Evolutionary conservation across 805 yeast species (phyloP).

Genomic region (Hanseniaspora thailandica): DNA sequence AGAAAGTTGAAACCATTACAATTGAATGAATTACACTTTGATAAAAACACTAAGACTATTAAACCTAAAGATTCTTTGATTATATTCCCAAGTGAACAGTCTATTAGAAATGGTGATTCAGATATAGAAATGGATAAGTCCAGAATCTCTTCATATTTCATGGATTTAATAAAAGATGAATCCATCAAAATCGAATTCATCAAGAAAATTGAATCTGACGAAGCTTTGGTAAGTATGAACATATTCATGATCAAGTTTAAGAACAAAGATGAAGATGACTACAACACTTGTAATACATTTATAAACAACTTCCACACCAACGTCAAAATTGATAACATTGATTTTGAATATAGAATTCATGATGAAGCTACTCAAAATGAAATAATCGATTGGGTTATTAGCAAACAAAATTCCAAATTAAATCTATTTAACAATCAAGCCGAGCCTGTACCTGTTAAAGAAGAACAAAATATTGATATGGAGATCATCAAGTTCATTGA

Average conservation of each 20-base stretch:
- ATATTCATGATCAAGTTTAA: not conserved
- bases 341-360: not conserved
- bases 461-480: not conserved
- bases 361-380: not conserved
- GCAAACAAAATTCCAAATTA: slow-evolving; percentile 2
- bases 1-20: not conserved
- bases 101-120: slow-evolving; percentile 2
- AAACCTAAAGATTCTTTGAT: not conserved
- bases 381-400: not conserved
- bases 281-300: not conserved
- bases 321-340: not conserved
- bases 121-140: not conserved
- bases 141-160: not conserved
- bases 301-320: not conserved
- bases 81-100: not conserved
- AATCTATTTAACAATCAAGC: not conserved
- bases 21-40: not conserved
- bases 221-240: slow-evolving; percentile 8
- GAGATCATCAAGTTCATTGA: not conserved
- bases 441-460: not conserved
- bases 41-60: not conserved
- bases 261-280: not conserved
- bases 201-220: not conserved
- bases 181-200: not conserved
- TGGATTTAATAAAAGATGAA: not conserved